Percentiles rank a stretch among this genome's conserved stretches.
Evolutionary conservation across 441 rosid species (phyloP).

Genomic region (Adansonia gregorii): DNA sequence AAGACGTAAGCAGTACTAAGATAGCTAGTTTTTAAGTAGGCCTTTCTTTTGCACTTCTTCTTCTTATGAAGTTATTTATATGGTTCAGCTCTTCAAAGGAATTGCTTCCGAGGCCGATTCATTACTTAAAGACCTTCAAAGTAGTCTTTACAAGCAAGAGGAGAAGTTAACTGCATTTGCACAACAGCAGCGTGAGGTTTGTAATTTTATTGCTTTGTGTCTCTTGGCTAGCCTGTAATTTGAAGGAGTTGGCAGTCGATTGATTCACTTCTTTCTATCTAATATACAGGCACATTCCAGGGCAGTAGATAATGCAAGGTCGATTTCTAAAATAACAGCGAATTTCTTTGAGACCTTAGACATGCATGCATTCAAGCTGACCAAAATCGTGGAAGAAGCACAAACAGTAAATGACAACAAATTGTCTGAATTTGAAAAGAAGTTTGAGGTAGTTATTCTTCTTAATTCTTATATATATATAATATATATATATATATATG

Average conservation of each 20-base stretch:
- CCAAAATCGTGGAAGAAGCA: slow-evolving; percentile 77
- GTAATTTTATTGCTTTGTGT: slow-evolving; percentile 24
- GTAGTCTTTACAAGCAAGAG: slow-evolving; percentile 78
- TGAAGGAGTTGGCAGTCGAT: neutral
- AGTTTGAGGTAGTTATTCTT: slow-evolving; percentile 70
- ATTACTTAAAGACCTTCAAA: slow-evolving; percentile 80
- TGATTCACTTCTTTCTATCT: slow-evolving; percentile 19
- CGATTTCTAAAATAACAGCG: slow-evolving; percentile 72
- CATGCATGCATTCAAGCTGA: slow-evolving; percentile 68
- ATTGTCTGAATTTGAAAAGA: slow-evolving; percentile 77
- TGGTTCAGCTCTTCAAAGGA: slow-evolving; percentile 81
- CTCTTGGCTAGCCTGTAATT: neutral
- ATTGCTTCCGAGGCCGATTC: slow-evolving; percentile 92
- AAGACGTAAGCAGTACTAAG: slow-evolving; percentile 61
- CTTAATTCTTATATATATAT: slow-evolving; percentile 11
- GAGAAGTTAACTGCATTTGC: slow-evolving; percentile 79
- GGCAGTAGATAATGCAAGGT: slow-evolving; percentile 80
- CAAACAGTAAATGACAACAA: slow-evolving; percentile 77
- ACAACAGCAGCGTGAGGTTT: slow-evolving; percentile 82
- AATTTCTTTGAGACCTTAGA: slow-evolving; percentile 78
- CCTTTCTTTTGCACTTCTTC: neutral
- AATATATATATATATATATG: neutral
- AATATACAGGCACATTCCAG: slow-evolving; percentile 74
- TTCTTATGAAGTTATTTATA: slow-evolving; percentile 21
- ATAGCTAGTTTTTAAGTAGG: slow-evolving; percentile 11